Evolutionary conservation across 306 rosid species (phyloP).

Genomic region (Cucurbita maxima): DNA sequence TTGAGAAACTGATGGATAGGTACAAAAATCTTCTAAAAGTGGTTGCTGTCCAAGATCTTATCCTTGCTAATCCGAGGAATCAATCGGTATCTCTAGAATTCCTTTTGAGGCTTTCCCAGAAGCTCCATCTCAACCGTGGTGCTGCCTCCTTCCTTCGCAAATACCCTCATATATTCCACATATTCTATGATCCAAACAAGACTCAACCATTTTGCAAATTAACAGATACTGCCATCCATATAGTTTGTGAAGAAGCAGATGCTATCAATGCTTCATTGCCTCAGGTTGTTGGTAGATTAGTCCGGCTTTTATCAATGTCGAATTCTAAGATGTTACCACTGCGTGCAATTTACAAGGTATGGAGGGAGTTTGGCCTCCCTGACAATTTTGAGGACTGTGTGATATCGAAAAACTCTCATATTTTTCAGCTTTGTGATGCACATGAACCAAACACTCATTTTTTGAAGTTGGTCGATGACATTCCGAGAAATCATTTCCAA

Average conservation of each 20-base stretch:
- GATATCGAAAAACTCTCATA: constrained; percentile 30
- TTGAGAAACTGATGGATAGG: constrained; percentile 83
- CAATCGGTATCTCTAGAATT: constrained; percentile 56
- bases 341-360: constrained; percentile 68
- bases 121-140: constrained; percentile 73
- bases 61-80: constrained; percentile 56
- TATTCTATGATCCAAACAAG: constrained; percentile 54
- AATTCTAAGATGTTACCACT: constrained; percentile 58
- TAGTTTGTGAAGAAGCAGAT: constrained; percentile 33
- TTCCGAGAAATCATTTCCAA: constrained; percentile 19
- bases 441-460: constrained; percentile 62
- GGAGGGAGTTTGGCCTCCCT: constrained; percentile 89
- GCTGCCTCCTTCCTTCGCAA: constrained; percentile 65
- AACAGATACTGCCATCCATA: constrained; percentile 40
- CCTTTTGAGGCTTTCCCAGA: constrained; percentile 67
- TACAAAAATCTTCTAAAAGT: constrained; percentile 74
- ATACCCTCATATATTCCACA: constrained; percentile 62
- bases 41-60: constrained; percentile 64
- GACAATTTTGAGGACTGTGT: constrained; percentile 84
- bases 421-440: constrained; percentile 61
- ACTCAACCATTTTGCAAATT: constrained; percentile 48
- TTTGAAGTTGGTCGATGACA: constrained; percentile 41
- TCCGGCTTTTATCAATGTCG: constrained; percentile 62
- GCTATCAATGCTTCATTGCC: constrained; percentile 50
- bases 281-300: constrained; percentile 43